Conservation (phyloP, 768 basidiomycete genomes). For the Roridomyces roridus region DNA sequence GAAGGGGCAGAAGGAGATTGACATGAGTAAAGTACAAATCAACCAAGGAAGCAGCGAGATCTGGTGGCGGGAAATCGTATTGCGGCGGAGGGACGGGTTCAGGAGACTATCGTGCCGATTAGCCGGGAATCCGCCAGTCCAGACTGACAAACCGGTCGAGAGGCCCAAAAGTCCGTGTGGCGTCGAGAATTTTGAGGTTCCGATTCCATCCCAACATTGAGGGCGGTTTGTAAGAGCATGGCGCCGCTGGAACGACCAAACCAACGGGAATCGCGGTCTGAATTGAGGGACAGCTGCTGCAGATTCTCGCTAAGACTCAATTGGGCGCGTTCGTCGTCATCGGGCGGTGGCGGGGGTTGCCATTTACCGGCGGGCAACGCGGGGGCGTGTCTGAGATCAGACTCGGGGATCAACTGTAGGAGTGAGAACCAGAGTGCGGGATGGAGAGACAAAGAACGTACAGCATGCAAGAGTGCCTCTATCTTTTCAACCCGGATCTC, state of each 20-base stretch:
- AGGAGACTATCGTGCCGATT: slow-evolving; percentile 27
- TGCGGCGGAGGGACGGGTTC: slow-evolving; percentile 20
- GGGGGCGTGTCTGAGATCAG: slow-evolving; percentile 61
- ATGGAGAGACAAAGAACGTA: slow-evolving; percentile 26
- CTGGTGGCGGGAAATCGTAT: slow-evolving; percentile 57
- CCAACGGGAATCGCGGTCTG: slow-evolving; percentile 45
- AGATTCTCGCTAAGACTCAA: slow-evolving; percentile 38
- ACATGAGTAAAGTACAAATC: slow-evolving; percentile 67
- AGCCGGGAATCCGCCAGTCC: background rate
- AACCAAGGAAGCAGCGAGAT: slow-evolving; percentile 60
- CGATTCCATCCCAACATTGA: slow-evolving; percentile 54
- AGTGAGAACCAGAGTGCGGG: background rate
- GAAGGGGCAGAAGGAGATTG: slow-evolving; percentile 65
- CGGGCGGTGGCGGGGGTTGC: slow-evolving; percentile 38
- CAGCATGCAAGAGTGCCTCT: slow-evolving; percentile 64
- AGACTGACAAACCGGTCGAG: slow-evolving; percentile 46
- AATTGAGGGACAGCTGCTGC: slow-evolving; percentile 43
- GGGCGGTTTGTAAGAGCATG: slow-evolving; percentile 57
- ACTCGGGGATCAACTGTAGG: slow-evolving; percentile 57
- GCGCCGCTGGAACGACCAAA: slow-evolving; percentile 60
- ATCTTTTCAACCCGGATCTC: slow-evolving; percentile 69
- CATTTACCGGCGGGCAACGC: slow-evolving; percentile 40
- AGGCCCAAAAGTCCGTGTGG: slow-evolving; percentile 53
- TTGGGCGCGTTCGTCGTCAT: slow-evolving; percentile 35
- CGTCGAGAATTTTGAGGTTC: slow-evolving; percentile 36